Base-by-base conservation (phyloP, 257 asterid genomes). In the Jacaranda mimosifolia region DNA sequence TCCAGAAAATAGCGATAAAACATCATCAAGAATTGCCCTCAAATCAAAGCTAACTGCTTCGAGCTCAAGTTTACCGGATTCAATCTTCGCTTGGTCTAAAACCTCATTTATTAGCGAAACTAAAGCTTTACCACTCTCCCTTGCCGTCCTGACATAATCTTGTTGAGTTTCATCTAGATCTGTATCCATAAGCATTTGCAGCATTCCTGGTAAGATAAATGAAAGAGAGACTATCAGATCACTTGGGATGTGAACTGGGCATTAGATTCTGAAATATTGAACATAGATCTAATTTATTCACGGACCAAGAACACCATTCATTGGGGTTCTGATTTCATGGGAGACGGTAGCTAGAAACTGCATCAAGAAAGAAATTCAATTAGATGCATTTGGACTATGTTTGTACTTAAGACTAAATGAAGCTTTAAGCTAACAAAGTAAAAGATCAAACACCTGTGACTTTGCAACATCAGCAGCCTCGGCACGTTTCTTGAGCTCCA, bases 281-380 rank as follows among this genome's bases (percentile, higher is more conserved):
- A 35, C 55, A 36, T 68, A 46, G 42, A 49, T 52, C 19, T n/a
- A 68, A 66, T 32, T 63, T 56, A 35, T 58, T 63, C 64, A 82
- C 98, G 68, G 66, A 96, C 99, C 99, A 64, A 96, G 92, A 82
- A 96, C 98, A 59, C 99, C 99, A 42, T 91, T 96, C 99, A 96
- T 96, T 10, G 99, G 99, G 82, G 99, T 96, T 86, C 99, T 88
- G 93, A 96, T 96, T 85, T 96, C 99, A 80, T 96, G 99, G 18
- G 99, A 96, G 83, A 96, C 97, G 0, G 99, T 96, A 57, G 99
- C 98, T 63, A 96, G 98, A 86, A 96, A 96, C 99, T 96, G 87
- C 89, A 90, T n/a, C 52, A 71, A 26, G 19, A 73, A 70, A 73
- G 63, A 77, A 79, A 74, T 45, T 69, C 49, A 73, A 43, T 75